A percentile compares a stretch with the other conserved stretches of the same genome.
These are phyloP conservation scores for Colletotrichum filicis DNA, from an alignment of 2,329 filamentous ascomycete genomes.

Conservation along the genomic window DNA sequence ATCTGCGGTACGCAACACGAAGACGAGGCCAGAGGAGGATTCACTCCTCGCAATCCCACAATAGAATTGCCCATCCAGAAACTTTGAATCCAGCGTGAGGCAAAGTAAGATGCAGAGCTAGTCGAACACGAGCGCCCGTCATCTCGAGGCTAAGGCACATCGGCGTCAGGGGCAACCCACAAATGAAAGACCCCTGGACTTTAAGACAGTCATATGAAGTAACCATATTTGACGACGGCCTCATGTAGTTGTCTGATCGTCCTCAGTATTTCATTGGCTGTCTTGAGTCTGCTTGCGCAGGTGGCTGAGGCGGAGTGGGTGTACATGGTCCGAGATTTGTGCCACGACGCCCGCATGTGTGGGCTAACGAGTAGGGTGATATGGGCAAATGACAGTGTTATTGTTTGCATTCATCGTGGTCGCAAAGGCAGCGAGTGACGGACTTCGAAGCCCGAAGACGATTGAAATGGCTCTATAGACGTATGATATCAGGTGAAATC, in stretches of 20 bases:
- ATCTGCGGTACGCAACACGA: neutral
- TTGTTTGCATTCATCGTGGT: no score
- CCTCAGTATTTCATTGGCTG: neutral
- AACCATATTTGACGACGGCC: neutral
- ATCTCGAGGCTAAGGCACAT: neutral
- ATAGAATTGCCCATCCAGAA: neutral
- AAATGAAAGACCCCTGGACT: neutral
- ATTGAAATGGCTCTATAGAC: neutral
- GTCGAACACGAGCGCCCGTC: neutral
- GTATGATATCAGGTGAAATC: no score
- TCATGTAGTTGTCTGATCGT: neutral
- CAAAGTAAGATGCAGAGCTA: neutral
- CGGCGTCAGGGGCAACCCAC: neutral
- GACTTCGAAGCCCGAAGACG: neutral
- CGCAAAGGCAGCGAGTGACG: neutral
- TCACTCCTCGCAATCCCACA: neutral
- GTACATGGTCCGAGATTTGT: conserved; percentile 4
- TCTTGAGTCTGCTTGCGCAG: neutral
- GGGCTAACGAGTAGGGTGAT: neutral
- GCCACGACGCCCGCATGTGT: conserved; percentile 7
- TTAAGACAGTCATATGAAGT: neutral
- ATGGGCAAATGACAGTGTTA: neutral
- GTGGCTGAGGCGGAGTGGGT: neutral
- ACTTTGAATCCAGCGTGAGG: no score
- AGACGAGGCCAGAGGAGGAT: neutral